phyloP scores from a whole-genome alignment of 106 monocot species.

The Allium sativum region DNA sequence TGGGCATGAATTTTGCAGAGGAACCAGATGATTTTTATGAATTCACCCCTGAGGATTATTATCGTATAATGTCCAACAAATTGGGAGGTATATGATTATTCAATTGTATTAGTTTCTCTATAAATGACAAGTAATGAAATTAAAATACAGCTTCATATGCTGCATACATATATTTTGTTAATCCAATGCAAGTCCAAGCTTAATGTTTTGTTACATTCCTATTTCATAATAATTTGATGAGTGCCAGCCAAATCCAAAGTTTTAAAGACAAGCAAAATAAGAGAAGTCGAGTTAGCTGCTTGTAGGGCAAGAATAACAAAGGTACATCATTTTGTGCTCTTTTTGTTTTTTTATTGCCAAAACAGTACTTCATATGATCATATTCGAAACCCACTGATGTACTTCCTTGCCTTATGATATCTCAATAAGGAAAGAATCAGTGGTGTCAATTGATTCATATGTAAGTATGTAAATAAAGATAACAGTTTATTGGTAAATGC shows the following conservation, averaged over 20 bases:
- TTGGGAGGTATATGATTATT: conserved; percentile 53
- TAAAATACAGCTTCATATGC: not conserved
- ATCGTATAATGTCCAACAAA: conserved; percentile 36
- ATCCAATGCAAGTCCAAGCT: not conserved
- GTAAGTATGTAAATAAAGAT: no score
- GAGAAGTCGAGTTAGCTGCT: conserved; percentile 76
- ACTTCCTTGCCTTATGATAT: no score
- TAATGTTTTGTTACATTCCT: not conserved
- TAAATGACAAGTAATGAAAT: not conserved
- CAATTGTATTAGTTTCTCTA: conserved; percentile 4
- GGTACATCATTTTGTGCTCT: conserved; percentile 21
- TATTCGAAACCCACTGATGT: not conserved
- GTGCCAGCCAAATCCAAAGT: conserved; percentile 50
- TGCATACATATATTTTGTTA: not conserved
- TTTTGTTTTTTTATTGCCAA: not conserved
- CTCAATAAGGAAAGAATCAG: no score
- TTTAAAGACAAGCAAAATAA: conserved; percentile 82
- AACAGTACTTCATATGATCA: not conserved
- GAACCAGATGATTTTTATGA: conserved; percentile 87
- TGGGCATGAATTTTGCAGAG: conserved; percentile 20
- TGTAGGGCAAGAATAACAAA: conserved; percentile 73
- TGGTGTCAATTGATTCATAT: not conserved
- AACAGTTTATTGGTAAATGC: not conserved
- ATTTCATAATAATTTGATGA: not conserved
- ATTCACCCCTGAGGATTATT: conserved; percentile 75